Conservation (phyloP, 2,329 filamentous ascomycete genomes). For the Colletotrichum karsti region DNA sequence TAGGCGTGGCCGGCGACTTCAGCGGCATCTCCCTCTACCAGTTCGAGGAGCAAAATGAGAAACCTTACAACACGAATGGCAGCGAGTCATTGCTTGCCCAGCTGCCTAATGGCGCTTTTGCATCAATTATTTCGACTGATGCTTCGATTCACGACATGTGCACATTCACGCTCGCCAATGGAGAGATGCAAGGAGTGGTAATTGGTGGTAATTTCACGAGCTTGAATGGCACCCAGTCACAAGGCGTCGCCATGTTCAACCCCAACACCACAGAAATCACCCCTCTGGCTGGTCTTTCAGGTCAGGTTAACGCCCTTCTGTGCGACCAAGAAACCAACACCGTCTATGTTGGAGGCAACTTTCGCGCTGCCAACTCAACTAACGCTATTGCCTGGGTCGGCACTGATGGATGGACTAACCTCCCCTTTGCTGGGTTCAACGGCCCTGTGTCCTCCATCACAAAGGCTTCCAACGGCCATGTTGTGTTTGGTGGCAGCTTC, state of each 20-base stretch:
- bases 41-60: constrained; percentile 81
- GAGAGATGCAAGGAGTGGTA: constrained; percentile 76
- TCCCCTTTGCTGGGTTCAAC: constrained; percentile 95
- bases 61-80: constrained; percentile 74
- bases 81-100: constrained; percentile 82
- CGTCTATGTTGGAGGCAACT: constrained; percentile 93
- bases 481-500: constrained; percentile 92
- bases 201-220: constrained; percentile 97
- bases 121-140: constrained; percentile 78
- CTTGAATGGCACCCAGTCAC: constrained; percentile 78
- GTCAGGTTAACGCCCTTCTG: constrained; percentile 81
- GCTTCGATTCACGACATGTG: constrained; percentile 92
- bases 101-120: constrained; percentile 86
- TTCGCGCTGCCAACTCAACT: constrained; percentile 80
- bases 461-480: constrained; percentile 81
- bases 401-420: constrained; percentile 74
- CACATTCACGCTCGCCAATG: constrained; percentile 73
- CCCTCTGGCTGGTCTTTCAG: constrained; percentile 81
- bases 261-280: constrained; percentile 74
- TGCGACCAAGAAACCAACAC: constrained; percentile 81
- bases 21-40: constrained; percentile 90
- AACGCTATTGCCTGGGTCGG: constrained; percentile 88
- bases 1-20: constrained; percentile 90
- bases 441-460: constrained; percentile 88
- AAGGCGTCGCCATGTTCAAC: constrained; percentile 84